phyloP scores from a whole-genome alignment of 768 basidiomycete genomes.

The Suillus tomentosus region DNA sequence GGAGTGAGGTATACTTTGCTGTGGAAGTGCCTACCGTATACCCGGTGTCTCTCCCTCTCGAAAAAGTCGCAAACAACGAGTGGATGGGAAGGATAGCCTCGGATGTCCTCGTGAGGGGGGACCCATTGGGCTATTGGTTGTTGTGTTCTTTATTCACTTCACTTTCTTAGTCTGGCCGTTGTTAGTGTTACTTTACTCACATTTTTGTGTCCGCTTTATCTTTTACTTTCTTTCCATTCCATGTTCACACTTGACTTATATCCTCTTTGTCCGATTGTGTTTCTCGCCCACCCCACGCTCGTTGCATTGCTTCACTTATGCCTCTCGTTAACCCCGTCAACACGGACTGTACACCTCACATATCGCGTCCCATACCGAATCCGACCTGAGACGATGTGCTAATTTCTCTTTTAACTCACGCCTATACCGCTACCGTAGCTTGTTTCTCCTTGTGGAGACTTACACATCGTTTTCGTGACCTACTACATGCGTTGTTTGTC shows the following conservation, averaged over 20 bases:
- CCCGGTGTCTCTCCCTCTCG: conserved; percentile 3
- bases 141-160: conserved; percentile 53
- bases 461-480: conserved; percentile 16
- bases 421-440: conserved; percentile 16
- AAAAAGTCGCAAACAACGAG: conserved; percentile 9
- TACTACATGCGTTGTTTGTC: conserved; percentile 4
- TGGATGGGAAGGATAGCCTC: conserved; percentile 28
- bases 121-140: conserved; percentile 64
- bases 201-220: conserved; percentile 32
- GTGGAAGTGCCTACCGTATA: conserved; percentile 2
- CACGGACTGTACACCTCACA: conserved; percentile 20
- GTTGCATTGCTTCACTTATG: conserved; percentile 37
- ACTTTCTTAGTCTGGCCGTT: conserved; percentile 27
- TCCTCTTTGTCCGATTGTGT: conserved; percentile 25
- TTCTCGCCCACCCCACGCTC: conserved; percentile 28
- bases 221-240: conserved; percentile 38
- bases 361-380: conserved; percentile 11
- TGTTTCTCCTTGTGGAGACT: conserved; percentile 12
- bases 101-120: conserved; percentile 27
- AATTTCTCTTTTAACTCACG: conserved; percentile 20
- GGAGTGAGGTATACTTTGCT: neutral
- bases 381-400: conserved; percentile 15
- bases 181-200: conserved; percentile 32
- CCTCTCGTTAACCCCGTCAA: conserved; percentile 32
- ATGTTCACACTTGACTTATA: conserved; percentile 32